Conservation (phyloP, 2,329 filamentous ascomycete genomes). For the Meredithiella fracta region DNA sequence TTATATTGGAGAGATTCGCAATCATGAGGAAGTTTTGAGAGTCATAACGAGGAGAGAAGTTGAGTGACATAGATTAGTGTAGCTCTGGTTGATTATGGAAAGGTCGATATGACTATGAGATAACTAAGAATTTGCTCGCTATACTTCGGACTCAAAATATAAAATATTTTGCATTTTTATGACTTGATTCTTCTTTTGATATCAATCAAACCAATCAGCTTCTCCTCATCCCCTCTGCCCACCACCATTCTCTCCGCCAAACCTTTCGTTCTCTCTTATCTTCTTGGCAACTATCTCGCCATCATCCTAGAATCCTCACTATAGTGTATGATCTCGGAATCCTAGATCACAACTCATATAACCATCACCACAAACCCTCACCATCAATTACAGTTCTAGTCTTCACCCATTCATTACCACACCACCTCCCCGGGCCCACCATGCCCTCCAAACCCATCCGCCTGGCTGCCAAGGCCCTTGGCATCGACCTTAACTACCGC, state of each 20-base stretch:
- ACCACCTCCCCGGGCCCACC: not conserved
- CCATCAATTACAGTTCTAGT: not conserved
- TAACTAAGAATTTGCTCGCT: too few species aligned
- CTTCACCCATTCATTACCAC: not conserved
- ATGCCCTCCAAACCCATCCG: constrained; percentile 15
- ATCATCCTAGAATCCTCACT: not conserved
- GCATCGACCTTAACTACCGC: constrained; percentile 21
- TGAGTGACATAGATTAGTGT: too few species aligned
- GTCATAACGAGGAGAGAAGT: too few species aligned
- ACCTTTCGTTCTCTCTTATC: not conserved
- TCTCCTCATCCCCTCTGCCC: not conserved
- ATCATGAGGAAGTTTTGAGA: too few species aligned
- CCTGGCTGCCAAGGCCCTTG: constrained; percentile 19
- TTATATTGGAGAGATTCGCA: too few species aligned
- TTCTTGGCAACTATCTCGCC: not conserved
- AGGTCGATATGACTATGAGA: too few species aligned
- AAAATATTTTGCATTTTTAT: too few species aligned
- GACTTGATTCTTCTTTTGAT: too few species aligned
- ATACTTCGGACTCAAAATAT: too few species aligned
- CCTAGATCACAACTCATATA: not conserved
- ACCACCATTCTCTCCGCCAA: not conserved
- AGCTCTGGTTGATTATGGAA: too few species aligned
- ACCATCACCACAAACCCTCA: not conserved
- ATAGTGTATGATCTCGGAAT: not conserved
- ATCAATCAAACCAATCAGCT: not conserved